phyloP scores from a whole-genome alignment of 2,329 filamentous ascomycete species.

The Pleoardoris graminearum region DNA sequence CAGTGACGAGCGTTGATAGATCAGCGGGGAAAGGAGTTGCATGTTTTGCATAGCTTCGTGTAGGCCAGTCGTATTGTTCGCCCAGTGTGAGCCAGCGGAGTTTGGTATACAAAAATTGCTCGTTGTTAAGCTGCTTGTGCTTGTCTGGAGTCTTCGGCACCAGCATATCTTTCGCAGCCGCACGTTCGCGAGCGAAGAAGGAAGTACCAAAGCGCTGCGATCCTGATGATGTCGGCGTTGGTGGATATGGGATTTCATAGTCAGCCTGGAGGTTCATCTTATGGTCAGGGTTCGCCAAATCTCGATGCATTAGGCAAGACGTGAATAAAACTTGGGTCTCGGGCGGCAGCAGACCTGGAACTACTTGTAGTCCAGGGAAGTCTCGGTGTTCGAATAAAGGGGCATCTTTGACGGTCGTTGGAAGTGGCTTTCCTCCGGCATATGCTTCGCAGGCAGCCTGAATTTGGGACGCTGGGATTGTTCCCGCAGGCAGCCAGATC shows the following conservation, averaged over 20 bases:
- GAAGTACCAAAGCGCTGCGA: slow-evolving; percentile 30
- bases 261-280: slow-evolving; percentile 87
- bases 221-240: slow-evolving; percentile 40
- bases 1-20: slow-evolving; percentile 67
- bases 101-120: slow-evolving; percentile 74
- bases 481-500: slow-evolving; percentile 33
- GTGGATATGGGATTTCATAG: slow-evolving; percentile 68
- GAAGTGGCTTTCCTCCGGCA: slow-evolving; percentile 30
- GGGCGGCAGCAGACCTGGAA: slow-evolving; percentile 75
- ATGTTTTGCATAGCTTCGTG: slow-evolving; percentile 73
- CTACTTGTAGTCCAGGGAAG: slow-evolving; percentile 66
- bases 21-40: slow-evolving; percentile 77
- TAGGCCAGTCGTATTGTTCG: slow-evolving; percentile 96
- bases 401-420: slow-evolving; percentile 26
- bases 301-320: slow-evolving; percentile 73
- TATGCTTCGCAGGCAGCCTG: slow-evolving; percentile 38
- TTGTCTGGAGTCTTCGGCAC: slow-evolving; percentile 68
- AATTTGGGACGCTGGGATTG: slow-evolving; percentile 33
- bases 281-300: slow-evolving; percentile 73
- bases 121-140: slow-evolving; percentile 73
- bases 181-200: slow-evolving; percentile 40
- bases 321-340: slow-evolving; percentile 71
- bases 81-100: slow-evolving; percentile 94
- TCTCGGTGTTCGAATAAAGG: slow-evolving; percentile 43
- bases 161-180: slow-evolving; percentile 27